Base-by-base conservation (phyloP, 2,329 filamentous ascomycete genomes). In the Beauveria brongniartii region DNA sequence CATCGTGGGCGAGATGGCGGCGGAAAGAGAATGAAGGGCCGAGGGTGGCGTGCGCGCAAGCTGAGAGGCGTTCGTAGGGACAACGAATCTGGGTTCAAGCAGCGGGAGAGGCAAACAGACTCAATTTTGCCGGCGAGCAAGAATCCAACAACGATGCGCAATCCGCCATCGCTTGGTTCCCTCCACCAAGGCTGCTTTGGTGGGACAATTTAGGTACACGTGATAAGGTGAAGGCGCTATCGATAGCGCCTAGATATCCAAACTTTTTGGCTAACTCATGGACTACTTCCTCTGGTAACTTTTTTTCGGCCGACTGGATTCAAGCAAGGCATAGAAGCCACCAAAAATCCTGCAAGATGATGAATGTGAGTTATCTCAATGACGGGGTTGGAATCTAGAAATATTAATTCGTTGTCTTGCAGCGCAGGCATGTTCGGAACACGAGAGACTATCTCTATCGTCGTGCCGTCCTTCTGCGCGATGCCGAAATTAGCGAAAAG, bases 401-500 rank as follows among this genome's bases (percentile, higher is more conserved):
- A 5, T 61, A 58, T 69, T 71, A 59, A 71, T 55, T 20, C 18
- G 6, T 46, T 46, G 52, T 62, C 18, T 44, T 26, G 41, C 40
- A 75, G 73, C 74, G 76, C 57, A 77, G 77, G 67, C 72, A 76
- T 73, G 71, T 74, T 34, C 72, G 73, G 63, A 72, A 77, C 67
- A 65, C 75, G 66, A 71, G 75, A 61, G 75, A 75, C 65, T 79
- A 97, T 74, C 86, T 99, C 68, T 96, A 97, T 74, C 86, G 93
- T 63, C 88, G 90, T 70, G 93, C 94, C 43, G 82, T 97, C 62
- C 87, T 91, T 24, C 83, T 97, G 48, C 87, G 89, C 67, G 91
- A 97, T 77, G 93, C 93, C 64, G 93, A 96, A 70, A 95, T 95
- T 65, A 90, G 89, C 61, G 91, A 96, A 73, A 96, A 96, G 74